phyloP scores from a whole-genome alignment of 2,329 filamentous ascomycete species.

The Penicillium sp. region DNA sequence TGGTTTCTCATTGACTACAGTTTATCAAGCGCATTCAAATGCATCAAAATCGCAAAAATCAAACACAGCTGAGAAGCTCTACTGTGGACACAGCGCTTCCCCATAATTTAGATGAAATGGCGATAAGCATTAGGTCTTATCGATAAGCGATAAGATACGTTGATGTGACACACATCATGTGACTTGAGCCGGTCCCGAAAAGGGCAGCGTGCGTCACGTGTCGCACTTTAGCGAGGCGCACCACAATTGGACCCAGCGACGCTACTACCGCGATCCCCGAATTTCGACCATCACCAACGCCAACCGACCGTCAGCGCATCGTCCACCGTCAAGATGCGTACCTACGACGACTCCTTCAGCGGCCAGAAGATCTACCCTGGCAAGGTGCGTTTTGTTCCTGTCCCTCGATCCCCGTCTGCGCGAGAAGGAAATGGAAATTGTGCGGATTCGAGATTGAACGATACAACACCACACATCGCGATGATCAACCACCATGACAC shows the following conservation, averaged over 20 bases:
- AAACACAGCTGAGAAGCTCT: not conserved
- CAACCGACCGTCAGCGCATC: slow-evolving; percentile 48
- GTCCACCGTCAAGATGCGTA: slow-evolving; percentile 64
- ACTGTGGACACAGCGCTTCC: not conserved
- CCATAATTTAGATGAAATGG: not conserved
- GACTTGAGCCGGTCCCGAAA: slow-evolving; percentile 20
- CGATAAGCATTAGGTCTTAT: not conserved
- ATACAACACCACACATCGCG: slow-evolving; percentile 4
- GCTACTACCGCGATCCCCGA: slow-evolving; percentile 40
- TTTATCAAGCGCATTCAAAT: no score
- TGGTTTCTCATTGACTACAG: no score
- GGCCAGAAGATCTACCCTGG: slow-evolving; percentile 77
- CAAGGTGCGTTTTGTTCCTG: slow-evolving; percentile 60
- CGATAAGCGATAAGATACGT: not conserved
- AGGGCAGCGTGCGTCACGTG: slow-evolving; percentile 47
- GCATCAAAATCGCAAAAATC: not conserved
- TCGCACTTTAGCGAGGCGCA: slow-evolving; percentile 46
- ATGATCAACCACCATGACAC: slow-evolving; percentile 7
- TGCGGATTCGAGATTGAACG: slow-evolving; percentile 14
- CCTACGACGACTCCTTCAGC: slow-evolving; percentile 77
- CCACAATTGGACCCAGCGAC: slow-evolving; percentile 43
- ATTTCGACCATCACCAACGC: slow-evolving; percentile 45
- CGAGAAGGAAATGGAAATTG: slow-evolving; percentile 13
- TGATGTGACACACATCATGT: not conserved
- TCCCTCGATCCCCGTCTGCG: slow-evolving; percentile 14